phyloP scores from a whole-genome alignment of 805 yeast species.

The Ogataea philodendri region DNA sequence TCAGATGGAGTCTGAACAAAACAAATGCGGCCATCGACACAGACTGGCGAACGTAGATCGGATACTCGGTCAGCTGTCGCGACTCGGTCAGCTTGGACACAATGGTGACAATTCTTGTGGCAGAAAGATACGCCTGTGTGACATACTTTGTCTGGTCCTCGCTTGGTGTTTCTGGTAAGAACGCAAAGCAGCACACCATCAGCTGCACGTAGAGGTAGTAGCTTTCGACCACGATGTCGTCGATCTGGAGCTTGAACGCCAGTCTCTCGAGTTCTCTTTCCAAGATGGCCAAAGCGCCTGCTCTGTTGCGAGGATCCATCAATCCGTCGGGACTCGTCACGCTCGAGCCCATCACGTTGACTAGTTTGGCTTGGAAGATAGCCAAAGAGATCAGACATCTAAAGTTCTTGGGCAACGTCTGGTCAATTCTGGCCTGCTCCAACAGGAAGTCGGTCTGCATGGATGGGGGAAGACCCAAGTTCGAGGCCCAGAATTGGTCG shows the following conservation, averaged over 20 bases:
- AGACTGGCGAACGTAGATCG: constrained; percentile 84
- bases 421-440: constrained; percentile 73
- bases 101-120: constrained; percentile 78
- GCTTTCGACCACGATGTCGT: constrained; percentile 68
- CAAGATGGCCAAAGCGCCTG: constrained; percentile 72
- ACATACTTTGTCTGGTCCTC: constrained; percentile 86
- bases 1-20: constrained; percentile 75
- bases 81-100: constrained; percentile 68
- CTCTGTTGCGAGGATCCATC: constrained; percentile 78
- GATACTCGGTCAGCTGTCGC: constrained; percentile 74
- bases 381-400: constrained; percentile 71
- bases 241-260: constrained; percentile 62
- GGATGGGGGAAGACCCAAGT: constrained; percentile 83
- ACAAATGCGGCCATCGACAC: constrained; percentile 76
- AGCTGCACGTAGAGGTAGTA: constrained; percentile 75
- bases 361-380: constrained; percentile 79
- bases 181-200: constrained; percentile 85
- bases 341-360: constrained; percentile 82
- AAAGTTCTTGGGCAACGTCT: constrained; percentile 62
- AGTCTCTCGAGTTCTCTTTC: constrained; percentile 76
- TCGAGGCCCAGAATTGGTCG: constrained; percentile 89
- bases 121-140: constrained; percentile 72
- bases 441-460: constrained; percentile 78
- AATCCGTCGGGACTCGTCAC: constrained; percentile 86
- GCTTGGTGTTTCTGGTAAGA: constrained; percentile 83